These are phyloP conservation scores for Hirschfeldia incana DNA, from an alignment of 345 rosid genomes.

Conservation along the genomic window DNA sequence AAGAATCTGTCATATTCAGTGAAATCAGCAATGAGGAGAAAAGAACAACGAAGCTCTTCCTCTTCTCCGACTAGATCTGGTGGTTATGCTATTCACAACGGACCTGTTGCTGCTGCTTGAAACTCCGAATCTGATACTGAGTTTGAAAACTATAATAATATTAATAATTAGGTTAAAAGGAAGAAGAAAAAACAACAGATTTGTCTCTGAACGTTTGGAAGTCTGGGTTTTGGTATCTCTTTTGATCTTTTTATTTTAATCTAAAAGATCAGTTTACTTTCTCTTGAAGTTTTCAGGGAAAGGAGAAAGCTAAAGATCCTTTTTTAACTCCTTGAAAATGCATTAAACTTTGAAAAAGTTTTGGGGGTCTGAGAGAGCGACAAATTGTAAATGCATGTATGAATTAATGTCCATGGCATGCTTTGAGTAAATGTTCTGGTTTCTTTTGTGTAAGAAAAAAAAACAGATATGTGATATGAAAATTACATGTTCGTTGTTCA, in stretches of 20 bases:
- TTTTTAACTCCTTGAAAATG: neutral
- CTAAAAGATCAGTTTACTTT: constrained; percentile 13
- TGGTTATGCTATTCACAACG: constrained; percentile 33
- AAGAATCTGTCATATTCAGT: constrained; percentile 65
- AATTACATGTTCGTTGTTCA: too few relatives aligned
- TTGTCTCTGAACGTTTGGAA: neutral
- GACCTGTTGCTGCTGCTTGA: constrained; percentile 43
- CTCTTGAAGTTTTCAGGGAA: constrained; percentile 13
- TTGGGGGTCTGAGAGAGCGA: constrained; percentile 10
- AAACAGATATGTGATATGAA: constrained; percentile 4
- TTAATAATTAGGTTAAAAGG: constrained; percentile 10
- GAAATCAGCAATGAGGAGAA: constrained; percentile 52
- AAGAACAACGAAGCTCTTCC: constrained; percentile 36
- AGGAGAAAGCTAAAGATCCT: constrained; percentile 19
- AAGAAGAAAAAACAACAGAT: neutral
- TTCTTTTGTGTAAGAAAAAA: neutral
- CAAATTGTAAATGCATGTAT: constrained; percentile 32
- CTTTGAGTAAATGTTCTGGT: constrained; percentile 2
- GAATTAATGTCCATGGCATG: constrained; percentile 33
- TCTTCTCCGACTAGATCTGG: constrained; percentile 41
- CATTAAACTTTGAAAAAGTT: neutral
- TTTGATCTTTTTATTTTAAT: constrained; percentile 2
- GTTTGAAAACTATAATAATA: neutral
- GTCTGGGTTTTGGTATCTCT: constrained; percentile 21
- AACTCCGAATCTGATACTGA: neutral